These are phyloP conservation scores for Alnus rubra DNA, from an alignment of 306 rosid genomes.

Conservation along the genomic window DNA sequence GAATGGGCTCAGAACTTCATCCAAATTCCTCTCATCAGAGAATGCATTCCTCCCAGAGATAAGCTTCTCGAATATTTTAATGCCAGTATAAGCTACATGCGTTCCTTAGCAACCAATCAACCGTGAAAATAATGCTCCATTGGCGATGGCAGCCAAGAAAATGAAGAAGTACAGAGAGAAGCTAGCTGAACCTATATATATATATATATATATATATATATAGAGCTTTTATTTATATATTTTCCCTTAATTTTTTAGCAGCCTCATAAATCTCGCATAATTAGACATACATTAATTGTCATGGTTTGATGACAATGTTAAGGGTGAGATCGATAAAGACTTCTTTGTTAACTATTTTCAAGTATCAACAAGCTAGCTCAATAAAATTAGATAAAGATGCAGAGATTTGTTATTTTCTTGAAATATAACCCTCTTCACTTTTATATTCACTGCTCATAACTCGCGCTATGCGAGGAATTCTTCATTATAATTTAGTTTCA, in stretches of 20 bases:
- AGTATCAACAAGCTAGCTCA: background rate
- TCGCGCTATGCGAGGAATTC: too few species aligned
- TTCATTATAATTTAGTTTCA: too few species aligned
- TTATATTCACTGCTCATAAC: too few species aligned
- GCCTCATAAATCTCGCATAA: too few species aligned
- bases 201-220: too few species aligned
- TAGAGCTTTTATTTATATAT: too few species aligned
- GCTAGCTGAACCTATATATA: too few species aligned
- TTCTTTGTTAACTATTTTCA: background rate
- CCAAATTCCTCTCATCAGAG: constrained; percentile 34
- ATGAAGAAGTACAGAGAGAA: background rate
- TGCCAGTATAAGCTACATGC: constrained; percentile 29
- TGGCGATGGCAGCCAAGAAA: background rate
- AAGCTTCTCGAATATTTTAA: constrained; percentile 25
- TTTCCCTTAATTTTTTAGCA: too few species aligned
- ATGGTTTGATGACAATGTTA: constrained; percentile 7
- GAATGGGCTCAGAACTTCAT: constrained; percentile 36
- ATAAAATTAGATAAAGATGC: background rate
- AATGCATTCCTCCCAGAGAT: constrained; percentile 45
- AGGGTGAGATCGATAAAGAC: background rate
- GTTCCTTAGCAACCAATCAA: constrained; percentile 37
- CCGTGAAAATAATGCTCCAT: constrained; percentile 6
- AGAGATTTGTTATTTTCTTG: background rate
- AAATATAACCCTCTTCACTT: too few species aligned
- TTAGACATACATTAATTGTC: background rate